Evolutionary conservation across 108 stramenopile genomes (phyloP), one percentile per base, ranked within the genome.

Genomic region (Chaetoceros tenuissimus): DNA sequence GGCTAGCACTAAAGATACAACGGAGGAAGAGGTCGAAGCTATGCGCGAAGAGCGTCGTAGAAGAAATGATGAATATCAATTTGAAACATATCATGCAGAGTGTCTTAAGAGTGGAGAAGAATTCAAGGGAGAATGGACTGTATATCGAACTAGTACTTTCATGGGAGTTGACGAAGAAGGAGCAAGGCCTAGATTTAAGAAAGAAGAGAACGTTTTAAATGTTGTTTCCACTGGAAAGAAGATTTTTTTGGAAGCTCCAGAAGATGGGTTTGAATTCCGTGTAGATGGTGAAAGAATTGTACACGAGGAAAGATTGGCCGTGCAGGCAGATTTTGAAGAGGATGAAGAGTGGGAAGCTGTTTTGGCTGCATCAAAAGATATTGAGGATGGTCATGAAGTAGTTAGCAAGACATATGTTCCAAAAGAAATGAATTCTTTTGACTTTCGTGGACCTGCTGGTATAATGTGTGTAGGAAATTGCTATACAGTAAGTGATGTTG

Each of bases 391-490:
- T 5, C 24, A 25, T 64, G 68, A 72, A 53, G 40, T 62, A 13
- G 26, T 58, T 10, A 51, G 46, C 24, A 55, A 71, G 21, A 64
- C 61, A 13, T 87, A 69, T 60, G 83, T 77, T 71, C 76, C 80
- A 10, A 57, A 69, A 24, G 51, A 87, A 50, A 31, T 94, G 61
- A 50, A 17, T 20, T 40, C 73, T 17, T 46, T 63, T 20, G 92
- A 94, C 63, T 94, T 94, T 73, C 74, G 92, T 31, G 92, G 92
- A 28, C 64, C 68, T 3, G 82, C 83, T 46, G 92, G 92, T 24
- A 88, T 65, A 72, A 94, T 94, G 92, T 82, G 80, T 58, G 88
- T 89, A 20, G 87, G 86, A 3, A 86, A 84, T 56, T 85, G 76
- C 7, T 89, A 85, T 51, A 88, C 88, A 1, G 77, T 85, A 30